These are phyloP conservation scores for Ustilago shanxiensis DNA, from an alignment of 1,284 basidiomycete species.

Conservation along the genomic window DNA sequence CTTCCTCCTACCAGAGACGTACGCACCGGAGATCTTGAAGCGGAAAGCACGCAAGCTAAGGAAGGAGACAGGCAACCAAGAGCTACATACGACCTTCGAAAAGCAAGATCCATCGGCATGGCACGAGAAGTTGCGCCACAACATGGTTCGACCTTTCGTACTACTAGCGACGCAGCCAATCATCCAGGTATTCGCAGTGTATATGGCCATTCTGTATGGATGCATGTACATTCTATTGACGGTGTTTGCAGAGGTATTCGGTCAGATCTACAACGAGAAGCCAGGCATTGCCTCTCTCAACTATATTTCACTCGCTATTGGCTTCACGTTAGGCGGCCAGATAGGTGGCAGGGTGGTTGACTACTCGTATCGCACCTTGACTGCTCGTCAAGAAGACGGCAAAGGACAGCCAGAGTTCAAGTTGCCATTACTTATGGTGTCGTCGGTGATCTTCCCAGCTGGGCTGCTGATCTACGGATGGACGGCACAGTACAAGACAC, in stretches of 20 bases:
- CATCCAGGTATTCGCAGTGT: slow-evolving; percentile 72
- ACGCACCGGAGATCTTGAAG: slow-evolving; percentile 66
- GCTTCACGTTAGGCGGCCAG: slow-evolving; percentile 72
- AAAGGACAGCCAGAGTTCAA: slow-evolving; percentile 73
- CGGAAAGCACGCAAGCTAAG: slow-evolving; percentile 71
- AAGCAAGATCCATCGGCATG: slow-evolving; percentile 45
- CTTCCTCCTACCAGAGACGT: slow-evolving; percentile 67
- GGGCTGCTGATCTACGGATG: slow-evolving; percentile 79
- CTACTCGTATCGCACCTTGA: slow-evolving; percentile 74
- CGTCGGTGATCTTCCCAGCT: slow-evolving; percentile 74
- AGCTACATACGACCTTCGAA: slow-evolving; percentile 59
- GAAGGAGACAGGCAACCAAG: slow-evolving; percentile 70
- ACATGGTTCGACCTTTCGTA: slow-evolving; percentile 73
- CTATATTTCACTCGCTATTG: slow-evolving; percentile 75
- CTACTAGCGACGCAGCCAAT: slow-evolving; percentile 73
- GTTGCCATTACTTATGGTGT: slow-evolving; percentile 76
- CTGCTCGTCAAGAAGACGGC: slow-evolving; percentile 73
- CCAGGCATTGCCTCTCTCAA: slow-evolving; percentile 76
- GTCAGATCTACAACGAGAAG: slow-evolving; percentile 72
- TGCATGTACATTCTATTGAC: slow-evolving; percentile 76
- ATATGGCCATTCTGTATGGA: slow-evolving; percentile 71
- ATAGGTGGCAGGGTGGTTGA: slow-evolving; percentile 76
- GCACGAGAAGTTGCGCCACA: slow-evolving; percentile 67
- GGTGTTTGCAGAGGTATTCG: slow-evolving; percentile 76
- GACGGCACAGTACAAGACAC: slow-evolving; percentile 74